Evolutionary conservation across 2,329 filamentous ascomycete genomes (phyloP), one percentile per base, ranked within the genome.

Genomic region (Ambrosiella cleistominuta): DNA sequence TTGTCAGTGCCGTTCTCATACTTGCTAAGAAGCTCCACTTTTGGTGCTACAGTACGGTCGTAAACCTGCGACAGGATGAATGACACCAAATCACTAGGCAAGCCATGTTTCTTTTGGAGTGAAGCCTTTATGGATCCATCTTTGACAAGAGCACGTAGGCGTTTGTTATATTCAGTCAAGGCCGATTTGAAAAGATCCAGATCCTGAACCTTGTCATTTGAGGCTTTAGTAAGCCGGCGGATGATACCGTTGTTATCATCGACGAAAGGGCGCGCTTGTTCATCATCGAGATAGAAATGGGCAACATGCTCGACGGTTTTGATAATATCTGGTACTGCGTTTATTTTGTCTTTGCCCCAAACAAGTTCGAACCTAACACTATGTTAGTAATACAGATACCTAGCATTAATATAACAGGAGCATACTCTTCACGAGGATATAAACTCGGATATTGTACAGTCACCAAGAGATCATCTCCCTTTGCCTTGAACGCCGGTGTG

Each of bases 1-100:
- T 95, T 91, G 69, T 95, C 88, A 63, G 86, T 88, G 64, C 90
- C 91, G 66, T 89, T 88, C 66, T 93, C 81, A 68, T 97, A 96
- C 64, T 86, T 83, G 60, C 82, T 81, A 11, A 97, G 79, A 8
- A 84, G 80, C 62, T 95, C 87, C 27, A 95, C 88, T 61, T 86
- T 82, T 5, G 88, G 90, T 1, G 90, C 93, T 7, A 98, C 93
- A 4, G 88, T 95, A 55, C 93, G 87, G 65, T 90, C 83, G 71
- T 96, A 97, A 19, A 88, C 85, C 68, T 98, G 90, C 57, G 80
- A 82, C 47, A 95, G 78, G 64, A 96, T 91, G 63, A 88, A 83
- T 63, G 86, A 82, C 52, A 90, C 82, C 54, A 90, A 79, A 50
- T 81, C 79, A 49, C 86, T 75, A 6, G 86, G 82, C 15, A 96